phyloP scores from a whole-genome alignment of 441 rosid genomes.

The Flueggea neowawraea region DNA sequence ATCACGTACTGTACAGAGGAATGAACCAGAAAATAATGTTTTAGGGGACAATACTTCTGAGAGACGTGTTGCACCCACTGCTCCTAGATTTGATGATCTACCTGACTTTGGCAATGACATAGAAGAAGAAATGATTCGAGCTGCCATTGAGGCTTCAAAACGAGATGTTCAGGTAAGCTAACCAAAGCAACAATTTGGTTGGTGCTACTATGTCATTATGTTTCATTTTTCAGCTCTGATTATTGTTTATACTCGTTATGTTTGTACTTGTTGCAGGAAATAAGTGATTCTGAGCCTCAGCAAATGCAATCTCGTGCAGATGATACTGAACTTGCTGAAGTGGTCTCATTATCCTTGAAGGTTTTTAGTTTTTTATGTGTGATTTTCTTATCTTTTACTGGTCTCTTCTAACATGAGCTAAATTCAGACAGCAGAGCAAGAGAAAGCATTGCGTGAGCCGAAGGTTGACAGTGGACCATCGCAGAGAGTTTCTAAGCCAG shows the following conservation, averaged over 20 bases:
- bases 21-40: constrained; percentile 13
- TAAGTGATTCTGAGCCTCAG: constrained; percentile 29
- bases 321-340: constrained; percentile 65
- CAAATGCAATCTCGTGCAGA: constrained; percentile 36
- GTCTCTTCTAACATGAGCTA: constrained; percentile 16
- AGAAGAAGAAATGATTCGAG: constrained; percentile 96
- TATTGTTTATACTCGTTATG: not conserved
- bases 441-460: constrained; percentile 47
- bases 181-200: constrained; percentile 7
- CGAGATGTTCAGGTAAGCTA: constrained; percentile 55
- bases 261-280: constrained; percentile 30
- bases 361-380: constrained; percentile 26
- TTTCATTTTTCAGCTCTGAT: no score
- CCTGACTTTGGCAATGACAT: constrained; percentile 67
- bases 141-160: constrained; percentile 98
- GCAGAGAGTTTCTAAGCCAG: constrained; percentile 34
- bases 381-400: constrained; percentile 3
- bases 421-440: constrained; percentile 74
- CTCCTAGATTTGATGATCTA: constrained; percentile 42
- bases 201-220: no score
- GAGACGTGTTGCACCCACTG: constrained; percentile 38
- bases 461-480: constrained; percentile 38
- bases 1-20: constrained; percentile 15
- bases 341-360: constrained; percentile 64
- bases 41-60: constrained; percentile 18